Evolutionary conservation across 1,284 basidiomycete genomes (phyloP).

Genomic region (Xanthoconium separans): DNA sequence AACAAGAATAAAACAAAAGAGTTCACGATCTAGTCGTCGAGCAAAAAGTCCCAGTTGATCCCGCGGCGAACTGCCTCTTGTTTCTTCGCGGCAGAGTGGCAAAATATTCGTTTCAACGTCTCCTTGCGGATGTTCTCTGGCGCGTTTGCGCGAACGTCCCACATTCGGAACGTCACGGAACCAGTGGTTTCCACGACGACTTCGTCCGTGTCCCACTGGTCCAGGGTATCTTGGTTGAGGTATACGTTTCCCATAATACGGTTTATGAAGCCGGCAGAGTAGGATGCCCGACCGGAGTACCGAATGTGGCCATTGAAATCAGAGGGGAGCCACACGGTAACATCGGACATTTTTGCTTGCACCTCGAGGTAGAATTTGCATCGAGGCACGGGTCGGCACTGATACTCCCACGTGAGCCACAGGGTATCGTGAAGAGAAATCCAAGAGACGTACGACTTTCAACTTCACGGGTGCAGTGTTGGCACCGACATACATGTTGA

Average conservation of each 20-base stretch:
- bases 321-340: constrained; percentile 72
- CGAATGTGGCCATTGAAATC: constrained; percentile 71
- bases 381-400: constrained; percentile 66
- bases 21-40: constrained; percentile 52
- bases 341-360: constrained; percentile 55
- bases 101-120: constrained; percentile 61
- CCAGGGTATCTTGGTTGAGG: constrained; percentile 48
- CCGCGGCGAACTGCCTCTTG: constrained; percentile 44
- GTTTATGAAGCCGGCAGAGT: constrained; percentile 72
- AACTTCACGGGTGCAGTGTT: constrained; percentile 56
- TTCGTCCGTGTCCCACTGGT: constrained; percentile 50
- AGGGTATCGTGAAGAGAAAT: background rate
- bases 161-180: constrained; percentile 68
- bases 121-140: constrained; percentile 63
- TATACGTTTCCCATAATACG: constrained; percentile 60
- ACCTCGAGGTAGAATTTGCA: constrained; percentile 67
- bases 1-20: background rate
- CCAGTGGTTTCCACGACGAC: constrained; percentile 60
- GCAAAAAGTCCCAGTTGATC: constrained; percentile 76
- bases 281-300: constrained; percentile 50
- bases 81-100: constrained; percentile 45
- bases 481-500: constrained; percentile 63
- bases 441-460: constrained; percentile 58
- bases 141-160: constrained; percentile 64
- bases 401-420: constrained; percentile 7